Base-by-base conservation (phyloP, 345 rosid species). In the Salix suchowensis region DNA sequence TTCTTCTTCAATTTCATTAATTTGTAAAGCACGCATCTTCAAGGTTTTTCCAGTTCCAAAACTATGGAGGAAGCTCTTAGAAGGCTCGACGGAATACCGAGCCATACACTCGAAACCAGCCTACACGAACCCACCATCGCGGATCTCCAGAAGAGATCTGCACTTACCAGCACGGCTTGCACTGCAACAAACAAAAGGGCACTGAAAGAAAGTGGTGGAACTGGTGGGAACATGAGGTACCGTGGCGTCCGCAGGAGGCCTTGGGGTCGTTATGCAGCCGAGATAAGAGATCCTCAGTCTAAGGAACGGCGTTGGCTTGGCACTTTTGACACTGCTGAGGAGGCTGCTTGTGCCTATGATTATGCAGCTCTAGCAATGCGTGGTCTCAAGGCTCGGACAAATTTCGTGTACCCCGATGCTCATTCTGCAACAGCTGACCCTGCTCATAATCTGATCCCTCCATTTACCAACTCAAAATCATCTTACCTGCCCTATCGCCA, bases 251-350 rank as follows among this genome's bases (percentile, higher is more conserved):
- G 99, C 6, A 84, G 97, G 14, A 83, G 99, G 65, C 99, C 99
- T 0, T 96, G 99, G 99, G 99, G 99, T 2, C 91, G 98, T 2
- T 95, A 88, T n/a, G 98, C 98, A 2, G 99, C 99, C 2, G 99
- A 96, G 88, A 96, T 96, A 79, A 86, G 99, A 26, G 99, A 96
- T 74, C 99, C 99, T 0, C 85, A 81, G 72, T 88, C 97, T 0
- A 96, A 91, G 82, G 99, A 91, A 79, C 84, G 99, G 80, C 85
- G 96, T 0, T 96, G 99, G 99, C 91, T 96, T 1, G 99, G 99
- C 16, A 96, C 98, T n/a, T 96, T 93, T 23, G 99, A 96, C 85
- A 96, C 99, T 6, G 99, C 99, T 0, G 99, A 96, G 85, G 90
- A 96, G 77, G 99, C 99, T 0, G 99, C 99, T 14, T 89, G 93